A percentile compares a stretch with the other conserved stretches of the same genome.
phyloP scores from a whole-genome alignment of 768 basidiomycete species.

The Crucibulum laeve region DNA sequence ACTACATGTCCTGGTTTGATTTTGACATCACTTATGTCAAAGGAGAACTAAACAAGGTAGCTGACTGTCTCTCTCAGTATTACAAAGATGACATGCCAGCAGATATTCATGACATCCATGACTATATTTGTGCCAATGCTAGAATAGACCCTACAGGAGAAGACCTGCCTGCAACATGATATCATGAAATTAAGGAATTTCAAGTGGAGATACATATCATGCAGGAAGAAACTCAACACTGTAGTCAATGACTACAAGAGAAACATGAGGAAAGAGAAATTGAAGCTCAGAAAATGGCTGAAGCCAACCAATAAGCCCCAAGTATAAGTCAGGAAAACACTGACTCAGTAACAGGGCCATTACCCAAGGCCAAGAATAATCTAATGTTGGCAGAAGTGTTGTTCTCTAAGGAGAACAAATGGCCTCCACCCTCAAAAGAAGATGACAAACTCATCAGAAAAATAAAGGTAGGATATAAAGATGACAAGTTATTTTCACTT shows the following conservation, averaged over 20 bases:
- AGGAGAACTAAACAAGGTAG: slow-evolving; percentile 21
- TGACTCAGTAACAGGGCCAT: not conserved
- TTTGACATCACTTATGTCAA: slow-evolving; percentile 19
- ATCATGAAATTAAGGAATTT: slow-evolving; percentile 9
- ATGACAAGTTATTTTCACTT: slow-evolving; percentile 7
- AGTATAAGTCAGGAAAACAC: not conserved
- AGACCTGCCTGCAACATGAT: slow-evolving; percentile 10
- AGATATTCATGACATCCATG: slow-evolving; percentile 9
- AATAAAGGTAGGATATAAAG: slow-evolving; percentile 5
- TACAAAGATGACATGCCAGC: slow-evolving; percentile 18
- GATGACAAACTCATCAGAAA: not conserved
- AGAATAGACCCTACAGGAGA: slow-evolving; percentile 14
- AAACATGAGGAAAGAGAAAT: slow-evolving; percentile 4
- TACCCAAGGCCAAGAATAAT: not conserved
- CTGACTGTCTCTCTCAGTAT: slow-evolving; percentile 23
- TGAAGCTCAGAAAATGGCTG: slow-evolving; percentile 8
- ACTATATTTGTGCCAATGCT: slow-evolving; percentile 16
- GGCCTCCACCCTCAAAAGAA: not conserved
- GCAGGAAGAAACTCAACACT: not conserved
- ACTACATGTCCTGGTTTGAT: slow-evolving; percentile 23
- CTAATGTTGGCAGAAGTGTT: not conserved
- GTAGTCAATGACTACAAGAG: slow-evolving; percentile 7
- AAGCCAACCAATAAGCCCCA: not conserved
- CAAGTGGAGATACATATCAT: slow-evolving; percentile 9
- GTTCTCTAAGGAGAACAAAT: not conserved